These are phyloP conservation scores for Coemansia sp. DNA, from an alignment of 192 early-diverging fungal genomes.

Conservation along the genomic window DNA sequence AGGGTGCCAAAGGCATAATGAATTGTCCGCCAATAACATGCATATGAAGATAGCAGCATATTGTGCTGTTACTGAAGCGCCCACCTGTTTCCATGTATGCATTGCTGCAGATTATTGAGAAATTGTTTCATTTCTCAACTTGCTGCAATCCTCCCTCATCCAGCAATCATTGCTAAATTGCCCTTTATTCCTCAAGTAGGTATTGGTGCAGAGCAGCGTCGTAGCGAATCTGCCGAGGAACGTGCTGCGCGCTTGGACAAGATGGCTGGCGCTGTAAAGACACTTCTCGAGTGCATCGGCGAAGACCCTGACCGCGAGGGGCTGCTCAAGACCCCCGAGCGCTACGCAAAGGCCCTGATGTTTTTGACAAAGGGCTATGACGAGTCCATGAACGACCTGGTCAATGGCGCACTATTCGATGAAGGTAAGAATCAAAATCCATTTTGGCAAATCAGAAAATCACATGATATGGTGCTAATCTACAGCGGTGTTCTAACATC, in stretches of 20 bases:
- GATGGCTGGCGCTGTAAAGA: slow-evolving; percentile 82
- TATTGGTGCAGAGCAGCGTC: slow-evolving; percentile 74
- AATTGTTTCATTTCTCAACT: no score
- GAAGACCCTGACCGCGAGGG: slow-evolving; percentile 95
- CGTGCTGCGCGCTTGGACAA: slow-evolving; percentile 67
- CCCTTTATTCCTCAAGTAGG: slow-evolving; percentile 44
- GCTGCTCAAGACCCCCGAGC: slow-evolving; percentile 89
- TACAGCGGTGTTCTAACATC: not conserved
- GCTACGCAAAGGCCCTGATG: slow-evolving; percentile 96
- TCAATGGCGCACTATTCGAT: slow-evolving; percentile 96
- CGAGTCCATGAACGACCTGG: slow-evolving; percentile 76
- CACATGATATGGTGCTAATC: slow-evolving; percentile 15
- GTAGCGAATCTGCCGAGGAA: slow-evolving; percentile 75
- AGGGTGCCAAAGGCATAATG: no score
- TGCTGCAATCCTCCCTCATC: no score
- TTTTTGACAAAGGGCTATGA: slow-evolving; percentile 99
- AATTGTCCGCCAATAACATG: no score
- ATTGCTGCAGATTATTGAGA: no score
- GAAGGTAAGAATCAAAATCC: slow-evolving; percentile 60
- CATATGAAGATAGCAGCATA: no score
- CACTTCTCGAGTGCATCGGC: slow-evolving; percentile 87
- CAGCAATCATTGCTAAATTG: no score
- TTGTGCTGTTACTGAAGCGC: no score
- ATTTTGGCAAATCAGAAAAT: slow-evolving; percentile 6
- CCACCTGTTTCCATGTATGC: no score